Evolutionary conservation across 2,329 filamentous ascomycete species (phyloP).

Genomic region (Arthrobotrys sphaeroides): DNA sequence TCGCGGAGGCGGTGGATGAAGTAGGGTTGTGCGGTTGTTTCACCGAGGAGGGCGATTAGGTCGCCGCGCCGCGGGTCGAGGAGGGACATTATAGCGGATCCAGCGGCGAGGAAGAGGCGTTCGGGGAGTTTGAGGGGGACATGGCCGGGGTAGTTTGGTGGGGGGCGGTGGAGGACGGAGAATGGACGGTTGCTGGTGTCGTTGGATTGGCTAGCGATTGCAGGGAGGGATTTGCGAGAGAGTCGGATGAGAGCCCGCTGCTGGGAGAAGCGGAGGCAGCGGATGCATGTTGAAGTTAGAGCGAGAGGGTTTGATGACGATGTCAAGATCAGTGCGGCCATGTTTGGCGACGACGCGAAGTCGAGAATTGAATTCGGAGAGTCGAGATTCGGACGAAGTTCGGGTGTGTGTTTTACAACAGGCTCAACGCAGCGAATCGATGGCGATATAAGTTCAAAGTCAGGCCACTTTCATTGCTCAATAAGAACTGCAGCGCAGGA

Average conservation of each 20-base stretch:
- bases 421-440: background rate
- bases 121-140: conserved; percentile 84
- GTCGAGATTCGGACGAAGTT: background rate
- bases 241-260: background rate
- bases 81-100: conserved; percentile 71
- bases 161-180: conserved; percentile 84
- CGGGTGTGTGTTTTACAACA: background rate
- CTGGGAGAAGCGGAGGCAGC: conserved; percentile 18
- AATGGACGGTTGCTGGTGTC: conserved; percentile 66
- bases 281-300: conserved; percentile 12
- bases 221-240: background rate
- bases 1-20: conserved; percentile 92
- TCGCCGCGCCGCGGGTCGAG: conserved; percentile 85
- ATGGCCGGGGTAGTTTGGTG: conserved; percentile 89
- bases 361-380: background rate
- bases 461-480: background rate
- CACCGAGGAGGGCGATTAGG: conserved; percentile 91
- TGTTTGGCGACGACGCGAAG: conserved; percentile 4
- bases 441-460: background rate
- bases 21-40: conserved; percentile 92
- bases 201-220: background rate
- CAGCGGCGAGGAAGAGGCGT: conserved; percentile 74
- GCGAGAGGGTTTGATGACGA: background rate
- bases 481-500: background rate
- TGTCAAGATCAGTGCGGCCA: conserved; percentile 20